These are phyloP conservation scores for Penicillium paradoxum DNA, from an alignment of 495 filamentous ascomycete genomes.

Conservation along the genomic window DNA sequence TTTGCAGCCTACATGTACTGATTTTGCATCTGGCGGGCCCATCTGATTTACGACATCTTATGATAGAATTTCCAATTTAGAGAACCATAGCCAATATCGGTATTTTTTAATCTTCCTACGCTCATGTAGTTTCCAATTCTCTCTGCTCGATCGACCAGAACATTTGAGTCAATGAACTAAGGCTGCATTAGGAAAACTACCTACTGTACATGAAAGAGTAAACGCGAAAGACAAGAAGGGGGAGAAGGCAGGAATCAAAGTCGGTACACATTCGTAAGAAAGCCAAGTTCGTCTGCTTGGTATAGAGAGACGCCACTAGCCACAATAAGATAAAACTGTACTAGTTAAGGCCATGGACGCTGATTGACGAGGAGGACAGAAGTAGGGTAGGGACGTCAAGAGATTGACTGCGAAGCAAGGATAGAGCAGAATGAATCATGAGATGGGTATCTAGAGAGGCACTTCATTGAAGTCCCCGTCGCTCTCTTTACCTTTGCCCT, in stretches of 20 bases:
- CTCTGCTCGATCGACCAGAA: not conserved
- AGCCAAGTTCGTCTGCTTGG: slow-evolving; percentile 2
- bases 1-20: not conserved
- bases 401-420: not conserved
- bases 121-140: not conserved
- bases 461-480: slow-evolving; percentile 42
- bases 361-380: slow-evolving; percentile 1
- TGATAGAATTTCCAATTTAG: slow-evolving; percentile 23
- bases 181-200: slow-evolving; percentile 19
- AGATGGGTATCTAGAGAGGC: slow-evolving; percentile 24
- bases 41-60: slow-evolving; percentile 20
- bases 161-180: slow-evolving; percentile 2
- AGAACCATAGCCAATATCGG: slow-evolving; percentile 8
- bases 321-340: slow-evolving; percentile 16
- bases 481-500: slow-evolving; percentile 33
- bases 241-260: not conserved
- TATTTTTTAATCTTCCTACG: not conserved
- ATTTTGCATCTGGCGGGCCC: slow-evolving; percentile 14
- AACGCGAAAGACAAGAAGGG: slow-evolving; percentile 5
- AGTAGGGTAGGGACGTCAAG: not conserved
- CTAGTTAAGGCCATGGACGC: slow-evolving; percentile 21
- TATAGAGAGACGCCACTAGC: slow-evolving; percentile 8
- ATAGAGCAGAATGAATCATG: slow-evolving; percentile 1
- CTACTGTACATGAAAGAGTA: slow-evolving; percentile 25
- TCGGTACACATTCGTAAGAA: slow-evolving; percentile 14